A percentile compares a stretch with the other conserved stretches of the same genome.
These are phyloP conservation scores for Collybiopsis confluens DNA, from an alignment of 768 basidiomycete species.

Conservation along the genomic window DNA sequence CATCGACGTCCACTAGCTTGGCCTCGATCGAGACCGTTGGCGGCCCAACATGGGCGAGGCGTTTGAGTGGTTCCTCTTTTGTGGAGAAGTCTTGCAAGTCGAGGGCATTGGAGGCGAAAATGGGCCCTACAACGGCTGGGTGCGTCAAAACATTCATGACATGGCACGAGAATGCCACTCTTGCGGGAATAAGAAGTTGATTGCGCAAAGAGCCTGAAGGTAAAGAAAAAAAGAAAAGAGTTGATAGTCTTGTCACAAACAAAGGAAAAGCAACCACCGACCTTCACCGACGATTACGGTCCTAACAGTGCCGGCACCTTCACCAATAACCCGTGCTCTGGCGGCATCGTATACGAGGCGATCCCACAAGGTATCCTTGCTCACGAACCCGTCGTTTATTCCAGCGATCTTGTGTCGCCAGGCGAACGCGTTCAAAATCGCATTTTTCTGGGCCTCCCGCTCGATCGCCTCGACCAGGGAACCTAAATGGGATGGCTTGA, in stretches of 20 bases:
- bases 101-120: constrained; percentile 78
- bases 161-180: constrained; percentile 75
- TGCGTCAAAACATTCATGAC: constrained; percentile 62
- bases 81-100: constrained; percentile 75
- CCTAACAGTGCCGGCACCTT: constrained; percentile 57
- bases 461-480: constrained; percentile 51
- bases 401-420: constrained; percentile 75
- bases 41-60: constrained; percentile 58
- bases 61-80: constrained; percentile 23
- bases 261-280: too few species aligned
- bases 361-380: constrained; percentile 83
- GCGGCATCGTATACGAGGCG: constrained; percentile 69
- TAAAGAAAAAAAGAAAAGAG: not conserved
- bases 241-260: too few species aligned
- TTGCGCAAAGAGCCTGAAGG: constrained; percentile 45
- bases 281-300: constrained; percentile 73
- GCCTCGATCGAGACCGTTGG: constrained; percentile 85
- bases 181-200: constrained; percentile 52
- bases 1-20: constrained; percentile 68
- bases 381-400: constrained; percentile 69
- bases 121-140: constrained; percentile 65
- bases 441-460: constrained; percentile 48
- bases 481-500: constrained; percentile 59
- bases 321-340: constrained; percentile 55
- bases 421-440: constrained; percentile 55